Percentiles rank a stretch among this genome's conserved stretches.
Evolutionary conservation across 2,329 filamentous ascomycete species (phyloP).

Genomic region (Zasmidium citrigriseum): DNA sequence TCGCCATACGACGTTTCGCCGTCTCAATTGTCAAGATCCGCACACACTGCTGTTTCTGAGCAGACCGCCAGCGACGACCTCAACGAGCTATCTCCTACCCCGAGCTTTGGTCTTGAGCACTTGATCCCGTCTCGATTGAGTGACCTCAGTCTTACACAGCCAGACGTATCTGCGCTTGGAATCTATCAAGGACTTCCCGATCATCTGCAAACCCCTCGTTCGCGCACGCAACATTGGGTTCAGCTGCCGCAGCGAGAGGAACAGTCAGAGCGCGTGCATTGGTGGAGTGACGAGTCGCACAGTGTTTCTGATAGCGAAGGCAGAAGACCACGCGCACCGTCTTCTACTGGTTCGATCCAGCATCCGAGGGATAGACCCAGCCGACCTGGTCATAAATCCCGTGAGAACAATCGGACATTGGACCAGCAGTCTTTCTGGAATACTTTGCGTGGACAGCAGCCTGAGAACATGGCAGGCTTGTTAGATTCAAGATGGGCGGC

Average conservation of each 20-base stretch:
- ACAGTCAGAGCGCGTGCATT: slow-evolving; percentile 57
- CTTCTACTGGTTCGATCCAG: slow-evolving; percentile 13
- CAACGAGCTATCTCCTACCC: slow-evolving; percentile 31
- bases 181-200: slow-evolving; percentile 22
- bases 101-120: slow-evolving; percentile 38
- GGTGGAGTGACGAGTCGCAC: slow-evolving; percentile 77
- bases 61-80: slow-evolving; percentile 30
- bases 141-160: slow-evolving; percentile 23
- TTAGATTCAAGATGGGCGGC: slow-evolving; percentile 34
- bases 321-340: slow-evolving; percentile 17
- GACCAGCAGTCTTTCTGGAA: slow-evolving; percentile 54
- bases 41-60: slow-evolving; percentile 34
- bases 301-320: slow-evolving; percentile 54
- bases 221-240: slow-evolving; percentile 35
- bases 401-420: slow-evolving; percentile 49
- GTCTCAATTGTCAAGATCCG: slow-evolving; percentile 39
- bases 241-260: slow-evolving; percentile 29
- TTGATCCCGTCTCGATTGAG: slow-evolving; percentile 33
- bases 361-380: slow-evolving; percentile 1
- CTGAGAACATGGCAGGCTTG: slow-evolving; percentile 36
- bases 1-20: slow-evolving; percentile 77
- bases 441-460: slow-evolving; percentile 41
- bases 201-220: slow-evolving; percentile 30
- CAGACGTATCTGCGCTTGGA: slow-evolving; percentile 15
- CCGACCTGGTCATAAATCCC: slow-evolving; percentile 40